Evolutionary conservation across 768 basidiomycete species (phyloP), one percentile per base, ranked within the genome.

Genomic region (Kwoniella europaea): DNA sequence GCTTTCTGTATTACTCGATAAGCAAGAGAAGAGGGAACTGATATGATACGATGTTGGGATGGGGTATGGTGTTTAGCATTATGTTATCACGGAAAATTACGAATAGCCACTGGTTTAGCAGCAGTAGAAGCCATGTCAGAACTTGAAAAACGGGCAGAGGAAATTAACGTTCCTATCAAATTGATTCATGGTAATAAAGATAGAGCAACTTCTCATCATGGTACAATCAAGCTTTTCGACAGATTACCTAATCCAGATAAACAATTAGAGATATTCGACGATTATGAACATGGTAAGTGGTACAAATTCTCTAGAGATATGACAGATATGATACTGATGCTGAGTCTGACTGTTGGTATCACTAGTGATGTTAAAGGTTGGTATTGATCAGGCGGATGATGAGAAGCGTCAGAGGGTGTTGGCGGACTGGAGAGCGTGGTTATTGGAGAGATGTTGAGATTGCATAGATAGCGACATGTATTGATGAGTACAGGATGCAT

Each of bases 231-330:
- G 20, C 75, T 84, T 44, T 82, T 78, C 57, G 79, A 81, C 29
- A 62, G 79, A 15, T 74, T 82, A 46, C 74, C 74, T 16, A 73
- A 78, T 56, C 71, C 71, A 46, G 84, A 84, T 65, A 85, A 84
- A 72, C 79, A 84, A 67, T 68, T 83, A 54, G 72, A 82, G 66
- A 79, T 85, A n/a, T 85, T 82, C 64, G 83, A 84, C 18, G 84
- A 82, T 1, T 85, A 83, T 63, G 84, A 85, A 71, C 85, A 85
- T 71, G 75, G 80, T 77, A 42, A 67, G 80, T 72, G 16, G n/a
- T 15, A 53, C 27, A 42, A 50, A 10, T 55, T 12, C 18, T 16
- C 35, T 10, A 10, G 44, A 52, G 13, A 56, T 54, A 16, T 29
- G 10, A n/a, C 16, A 35, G 35, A 35, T 35, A 35, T 35, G 35